Base-by-base conservation (phyloP, 352 stramenopile species). In the Phytophthora macrochlamydospora region DNA sequence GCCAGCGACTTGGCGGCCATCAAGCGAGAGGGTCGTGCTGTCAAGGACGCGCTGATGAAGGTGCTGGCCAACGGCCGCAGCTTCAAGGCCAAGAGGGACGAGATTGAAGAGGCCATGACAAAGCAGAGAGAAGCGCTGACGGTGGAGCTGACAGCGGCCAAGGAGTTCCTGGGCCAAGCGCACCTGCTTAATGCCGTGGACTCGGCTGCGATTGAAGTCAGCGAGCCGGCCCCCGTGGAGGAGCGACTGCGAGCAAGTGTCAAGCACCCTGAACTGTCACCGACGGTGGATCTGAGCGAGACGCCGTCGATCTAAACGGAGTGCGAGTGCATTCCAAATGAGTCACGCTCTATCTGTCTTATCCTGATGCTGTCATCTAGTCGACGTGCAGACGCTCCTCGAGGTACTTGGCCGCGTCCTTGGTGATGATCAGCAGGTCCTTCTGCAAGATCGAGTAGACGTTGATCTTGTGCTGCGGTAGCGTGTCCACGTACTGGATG, bases 361-460 rank as follows among this genome's bases (percentile, higher is more conserved):
- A 32, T 31, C 42, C 67, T 55, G 7, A 53, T 24, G 46, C 46
- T 59, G 31, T 43, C 48, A 40, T 71, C 54, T 91, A 94, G 71
- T 95, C 88, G 32, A 88, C 77, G 78, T 93, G 85, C 65, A 95
- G 79, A 69, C 88, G 84, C 49, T 94, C 79, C 70, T 95, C 88
- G 43, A 95, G 78, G 73, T 95, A 95, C 83, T 94, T 94, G 72
- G 91, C 84, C 31, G 88, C 83, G 60, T 94, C 87, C 56, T 86
- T 86, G 32, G 88, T 94, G 69, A 94, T 82, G 61, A 96, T 82
- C 44, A 96, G 73, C 67, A 96, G 60, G 64, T 96, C 88, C 78
- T 93, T 93, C 66, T 96, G 83, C 71, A 96, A 59, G 74, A 96
- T 94, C 70, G 88, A 93, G 81, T 96, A 96, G 42, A 94, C 86